Evolutionary conservation across 345 rosid genomes (phyloP), one percentile per base, ranked within the genome.

Genomic region (Schrenkiella parvula): DNA sequence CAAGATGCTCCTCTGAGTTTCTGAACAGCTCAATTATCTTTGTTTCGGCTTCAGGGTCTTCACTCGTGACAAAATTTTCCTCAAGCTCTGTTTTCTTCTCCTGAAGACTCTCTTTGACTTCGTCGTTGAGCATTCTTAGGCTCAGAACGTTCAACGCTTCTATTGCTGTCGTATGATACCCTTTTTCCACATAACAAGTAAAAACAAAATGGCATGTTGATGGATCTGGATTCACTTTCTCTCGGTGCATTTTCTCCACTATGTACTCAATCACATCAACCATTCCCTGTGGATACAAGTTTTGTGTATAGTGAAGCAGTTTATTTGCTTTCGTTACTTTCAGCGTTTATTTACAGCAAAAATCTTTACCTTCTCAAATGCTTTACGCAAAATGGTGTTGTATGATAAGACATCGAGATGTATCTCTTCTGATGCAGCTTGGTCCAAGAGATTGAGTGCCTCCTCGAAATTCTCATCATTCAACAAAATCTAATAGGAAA

Each of bases 81-180:
- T 87, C 92, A 3, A 83, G 73, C 66, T 80, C 79, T 43, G 15
- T 66, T 77, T 52, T 86, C 76, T 44, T 80, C 56, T 84, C 88
- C 73, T 74, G 69, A 14, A 83, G 69, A 54, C 47, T 56, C 60
- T 55, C 54, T 44, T 52, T 44, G 8, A 64, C 86, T 22, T 80
- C 86, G 68, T 75, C 62, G 25, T 50, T 60, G 70, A 95, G 82
- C 95, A 91, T 91, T 64, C 86, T 78, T 80, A 88, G 59, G 43
- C 90, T 81, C 54, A 91, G 66, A 77, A 91, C 87, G 57, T 84
- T 85, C 86, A 93, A 79, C 0, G 97, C 97, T 83, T 89, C 95
- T 26, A 83, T 4, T 7, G 89, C 97, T 10, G 80, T 82, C 35
- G 65, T 64, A 47, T 77, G 68, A 73, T 76, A 84, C 42, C 83